These are phyloP conservation scores for Pythium diclinum DNA, from an alignment of 352 stramenopile genomes.

Conservation along the genomic window DNA sequence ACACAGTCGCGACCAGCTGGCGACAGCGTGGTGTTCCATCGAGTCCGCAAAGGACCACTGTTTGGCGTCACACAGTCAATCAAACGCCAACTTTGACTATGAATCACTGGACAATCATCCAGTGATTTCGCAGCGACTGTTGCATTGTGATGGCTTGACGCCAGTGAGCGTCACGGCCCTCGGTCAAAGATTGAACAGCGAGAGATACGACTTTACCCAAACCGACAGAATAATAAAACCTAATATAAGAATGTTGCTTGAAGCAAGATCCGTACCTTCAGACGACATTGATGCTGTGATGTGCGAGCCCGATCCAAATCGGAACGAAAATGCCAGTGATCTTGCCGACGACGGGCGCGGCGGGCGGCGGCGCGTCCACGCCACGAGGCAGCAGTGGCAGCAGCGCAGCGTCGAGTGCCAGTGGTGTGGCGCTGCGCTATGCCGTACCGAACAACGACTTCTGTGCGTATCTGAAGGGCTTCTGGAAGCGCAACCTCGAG, in stretches of 20 bases:
- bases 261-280: not conserved
- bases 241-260: not conserved
- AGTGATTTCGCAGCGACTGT: not conserved
- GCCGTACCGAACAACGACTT: slow-evolving; percentile 68
- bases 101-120: too few species aligned
- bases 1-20: not conserved
- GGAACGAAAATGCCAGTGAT: not conserved
- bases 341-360: not conserved
- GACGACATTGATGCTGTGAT: not conserved
- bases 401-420: not conserved
- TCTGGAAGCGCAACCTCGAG: slow-evolving; percentile 83
- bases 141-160: not conserved
- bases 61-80: not conserved
- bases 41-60: not conserved
- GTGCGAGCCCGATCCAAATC: not conserved
- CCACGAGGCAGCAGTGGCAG: not conserved
- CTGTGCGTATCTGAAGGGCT: slow-evolving; percentile 64
- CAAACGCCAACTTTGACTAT: not conserved
- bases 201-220: not conserved
- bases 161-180: not conserved
- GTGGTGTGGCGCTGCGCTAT: slow-evolving; percentile 31
- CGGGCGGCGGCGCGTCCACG: not conserved
- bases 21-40: not conserved
- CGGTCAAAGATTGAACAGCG: not conserved
- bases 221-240: not conserved